Evolutionary conservation across 2,329 filamentous ascomycete species (phyloP).

Genomic region (Microdochium bolleyi): DNA sequence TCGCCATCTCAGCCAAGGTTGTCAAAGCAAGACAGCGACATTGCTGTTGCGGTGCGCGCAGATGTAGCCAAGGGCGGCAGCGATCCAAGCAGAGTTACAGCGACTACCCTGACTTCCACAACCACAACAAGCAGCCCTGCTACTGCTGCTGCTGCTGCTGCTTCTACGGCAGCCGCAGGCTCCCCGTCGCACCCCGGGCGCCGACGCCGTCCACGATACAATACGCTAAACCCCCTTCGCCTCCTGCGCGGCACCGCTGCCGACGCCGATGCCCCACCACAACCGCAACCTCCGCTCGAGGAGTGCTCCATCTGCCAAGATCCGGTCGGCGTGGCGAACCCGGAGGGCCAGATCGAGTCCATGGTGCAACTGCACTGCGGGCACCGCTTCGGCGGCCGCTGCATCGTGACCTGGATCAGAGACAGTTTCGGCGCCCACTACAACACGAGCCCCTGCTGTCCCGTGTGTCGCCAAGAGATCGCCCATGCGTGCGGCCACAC

Average conservation of each 20-base stretch:
- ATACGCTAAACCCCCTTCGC: conserved; percentile 8
- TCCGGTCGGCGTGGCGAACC: conserved; percentile 24
- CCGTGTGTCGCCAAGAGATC: conserved; percentile 5
- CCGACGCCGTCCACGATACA: neutral
- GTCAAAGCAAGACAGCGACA: neutral
- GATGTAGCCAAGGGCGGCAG: neutral
- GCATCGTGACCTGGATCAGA: conserved; percentile 33
- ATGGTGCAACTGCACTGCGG: conserved; percentile 33
- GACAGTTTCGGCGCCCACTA: conserved; percentile 24
- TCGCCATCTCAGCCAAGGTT: neutral
- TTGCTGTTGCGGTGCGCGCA: neutral
- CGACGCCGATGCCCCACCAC: conserved; percentile 6
- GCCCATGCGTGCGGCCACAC: neutral
- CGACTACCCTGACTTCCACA: neutral
- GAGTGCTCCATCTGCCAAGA: conserved; percentile 36
- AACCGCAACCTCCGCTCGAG: conserved; percentile 6
- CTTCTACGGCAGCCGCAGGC: neutral
- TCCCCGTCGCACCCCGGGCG: neutral
- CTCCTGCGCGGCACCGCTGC: conserved; percentile 5
- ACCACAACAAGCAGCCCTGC: neutral
- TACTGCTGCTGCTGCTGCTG: neutral
- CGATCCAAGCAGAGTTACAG: neutral
- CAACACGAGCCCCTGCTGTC: conserved; percentile 23
- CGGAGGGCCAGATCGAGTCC: conserved; percentile 27
- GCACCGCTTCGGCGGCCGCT: conserved; percentile 32